These are phyloP conservation scores for Candida ascalaphidarum DNA, from an alignment of 805 yeast genomes.

Conservation along the genomic window DNA sequence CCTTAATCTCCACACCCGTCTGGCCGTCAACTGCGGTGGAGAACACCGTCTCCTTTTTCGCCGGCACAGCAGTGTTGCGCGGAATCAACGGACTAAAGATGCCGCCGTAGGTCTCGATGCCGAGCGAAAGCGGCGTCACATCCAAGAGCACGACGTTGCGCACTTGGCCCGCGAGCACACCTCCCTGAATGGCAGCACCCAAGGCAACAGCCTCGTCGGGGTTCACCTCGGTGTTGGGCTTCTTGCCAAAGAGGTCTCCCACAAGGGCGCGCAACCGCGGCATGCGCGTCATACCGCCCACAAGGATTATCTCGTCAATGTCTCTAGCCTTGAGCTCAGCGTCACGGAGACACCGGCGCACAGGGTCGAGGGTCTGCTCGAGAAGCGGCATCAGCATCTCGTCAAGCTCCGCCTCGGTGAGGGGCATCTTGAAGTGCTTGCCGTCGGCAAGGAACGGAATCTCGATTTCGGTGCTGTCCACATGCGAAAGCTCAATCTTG, in stretches of 20 bases:
- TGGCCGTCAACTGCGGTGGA: conserved; percentile 83
- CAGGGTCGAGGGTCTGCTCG: conserved; percentile 62
- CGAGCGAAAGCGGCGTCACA: conserved; percentile 27
- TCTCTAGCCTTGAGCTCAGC: conserved; percentile 60
- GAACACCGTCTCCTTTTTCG: conserved; percentile 63
- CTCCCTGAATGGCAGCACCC: conserved; percentile 23
- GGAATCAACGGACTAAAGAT: conserved; percentile 73
- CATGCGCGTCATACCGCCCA: conserved; percentile 91
- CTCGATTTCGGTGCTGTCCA: conserved; percentile 50
- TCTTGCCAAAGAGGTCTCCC: conserved; percentile 46
- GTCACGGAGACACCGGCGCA: conserved; percentile 65
- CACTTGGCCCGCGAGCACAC: conserved; percentile 17
- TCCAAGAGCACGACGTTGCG: conserved; percentile 18
- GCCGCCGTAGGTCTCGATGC: conserved; percentile 82
- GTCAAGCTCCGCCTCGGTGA: conserved; percentile 66
- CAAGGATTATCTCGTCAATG: conserved; percentile 66
- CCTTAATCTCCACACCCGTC: conserved; percentile 74
- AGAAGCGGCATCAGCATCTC: conserved; percentile 57
- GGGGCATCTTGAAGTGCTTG: conserved; percentile 47
- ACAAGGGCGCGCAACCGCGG: conserved; percentile 67
- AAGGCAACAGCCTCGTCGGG: conserved; percentile 48
- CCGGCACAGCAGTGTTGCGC: conserved; percentile 71
- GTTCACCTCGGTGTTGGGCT: conserved; percentile 66
- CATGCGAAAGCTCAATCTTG: conserved; percentile 68
- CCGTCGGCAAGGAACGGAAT: conserved; percentile 62